Evolutionary conservation across 2,329 filamentous ascomycete species (phyloP), one percentile per base, ranked within the genome.

Genomic region (Fusarium bulbicola): DNA sequence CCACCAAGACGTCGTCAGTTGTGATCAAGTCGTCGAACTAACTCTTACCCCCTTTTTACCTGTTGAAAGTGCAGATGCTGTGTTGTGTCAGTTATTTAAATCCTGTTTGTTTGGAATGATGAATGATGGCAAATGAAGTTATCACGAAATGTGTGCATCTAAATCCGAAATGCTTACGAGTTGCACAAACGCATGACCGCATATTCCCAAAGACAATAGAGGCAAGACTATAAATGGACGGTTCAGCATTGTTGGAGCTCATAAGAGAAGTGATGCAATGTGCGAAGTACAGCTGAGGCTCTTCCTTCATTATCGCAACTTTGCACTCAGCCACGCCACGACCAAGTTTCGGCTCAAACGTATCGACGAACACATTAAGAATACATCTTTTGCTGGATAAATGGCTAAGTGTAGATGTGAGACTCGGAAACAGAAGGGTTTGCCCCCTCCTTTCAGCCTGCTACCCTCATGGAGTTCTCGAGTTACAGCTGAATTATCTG

Each of bases 211-310:
- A n/a, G 20, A 13, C 4, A 30, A 13, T 6, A 3, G 7, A 39
- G 1, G 6, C 6, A 26, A 26, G 16, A 0, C 0, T 24, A 1
- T 9, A 20, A 11, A 11, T 20, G 16, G n/a, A 34, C 2, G 4
- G 6, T 3, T 5, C 21, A 20, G 6, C 8, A 34, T 11, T 28
- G 6, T 24, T 52, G 12, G 4, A n/a, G n/a, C 9, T 14, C 28
- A 2, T 4, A 11, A 5, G 8, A 21, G 30, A 36, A 20, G 11
- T 10, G 3, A 2, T 13, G 1, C 11, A 10, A 20, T 26, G 7
- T 3, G 24, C 20, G 3, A 39, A 10, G 7, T 2, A 28, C 26
- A 21, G 5, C 20, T 53, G 7, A 6, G 24, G 24, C 24, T 26
- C 24, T 26, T 26, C 24, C 24, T 26, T 26, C 24, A 26, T 26